Percentiles rank a stretch among this genome's conserved stretches.
phyloP scores from a whole-genome alignment of 2,329 filamentous ascomycete species.

The Venturiaceae sp. region DNA sequence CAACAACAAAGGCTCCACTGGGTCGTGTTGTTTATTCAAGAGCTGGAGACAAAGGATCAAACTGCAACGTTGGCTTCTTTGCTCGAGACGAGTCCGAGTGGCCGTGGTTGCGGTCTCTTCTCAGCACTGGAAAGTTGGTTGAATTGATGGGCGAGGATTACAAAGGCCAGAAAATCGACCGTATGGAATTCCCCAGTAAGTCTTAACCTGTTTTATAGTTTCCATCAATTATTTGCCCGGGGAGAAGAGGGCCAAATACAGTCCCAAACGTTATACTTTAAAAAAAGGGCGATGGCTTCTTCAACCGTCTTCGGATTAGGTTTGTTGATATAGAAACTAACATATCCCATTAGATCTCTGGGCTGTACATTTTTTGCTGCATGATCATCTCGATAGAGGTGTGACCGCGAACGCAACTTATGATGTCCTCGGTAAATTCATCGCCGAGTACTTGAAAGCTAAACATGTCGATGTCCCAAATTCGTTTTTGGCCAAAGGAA shows the following conservation, averaged over 20 bases:
- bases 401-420: slow-evolving; percentile 5
- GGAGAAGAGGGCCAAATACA: too few relatives aligned
- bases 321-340: too few relatives aligned
- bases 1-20: slow-evolving; percentile 24
- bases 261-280: too few relatives aligned
- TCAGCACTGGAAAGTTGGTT: slow-evolving; percentile 14
- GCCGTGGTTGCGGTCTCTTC: slow-evolving; percentile 9
- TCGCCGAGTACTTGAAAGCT: slow-evolving; percentile 27
- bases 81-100: slow-evolving; percentile 4
- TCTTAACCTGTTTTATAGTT: neutral
- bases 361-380: slow-evolving; percentile 8
- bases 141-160: slow-evolving; percentile 9
- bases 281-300: too few relatives aligned
- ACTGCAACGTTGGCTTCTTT: slow-evolving; percentile 15
- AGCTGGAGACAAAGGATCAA: slow-evolving; percentile 17
- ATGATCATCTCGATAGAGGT: slow-evolving; percentile 8
- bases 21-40: slow-evolving; percentile 24
- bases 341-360: too few relatives aligned
- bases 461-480: slow-evolving; percentile 13
- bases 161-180: slow-evolving; percentile 6
- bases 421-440: slow-evolving; percentile 13
- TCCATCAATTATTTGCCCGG: too few relatives aligned
- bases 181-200: slow-evolving; percentile 4
- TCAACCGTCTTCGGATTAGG: too few relatives aligned
- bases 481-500: slow-evolving; percentile 7